These are phyloP conservation scores for Coemansia sp. DNA, from an alignment of 192 early-diverging fungal species.

Conservation along the genomic window DNA sequence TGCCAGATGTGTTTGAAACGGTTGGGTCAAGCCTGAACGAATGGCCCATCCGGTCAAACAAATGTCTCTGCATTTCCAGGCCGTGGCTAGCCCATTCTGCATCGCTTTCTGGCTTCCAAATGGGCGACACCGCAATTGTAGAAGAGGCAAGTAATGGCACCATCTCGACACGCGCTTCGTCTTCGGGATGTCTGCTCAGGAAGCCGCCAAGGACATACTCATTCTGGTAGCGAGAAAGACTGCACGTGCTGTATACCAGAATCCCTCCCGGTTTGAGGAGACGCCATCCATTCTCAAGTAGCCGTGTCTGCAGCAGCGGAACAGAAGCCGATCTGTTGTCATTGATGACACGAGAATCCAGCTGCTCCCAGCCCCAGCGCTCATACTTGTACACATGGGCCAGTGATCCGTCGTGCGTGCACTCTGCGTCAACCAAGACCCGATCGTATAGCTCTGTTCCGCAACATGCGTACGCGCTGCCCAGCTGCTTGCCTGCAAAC, in stretches of 20 bases:
- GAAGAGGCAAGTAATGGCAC: slow-evolving; percentile 2
- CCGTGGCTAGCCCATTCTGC: slow-evolving; percentile 19
- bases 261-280: slow-evolving; percentile 73
- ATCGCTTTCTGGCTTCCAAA: slow-evolving; percentile 20
- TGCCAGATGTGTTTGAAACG: slow-evolving; percentile 46
- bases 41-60: slow-evolving; percentile 25
- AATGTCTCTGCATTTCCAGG: background rate
- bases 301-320: slow-evolving; percentile 55
- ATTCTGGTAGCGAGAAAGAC: slow-evolving; percentile 75
- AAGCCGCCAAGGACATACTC: slow-evolving; percentile 85
- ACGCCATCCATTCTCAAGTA: slow-evolving; percentile 77
- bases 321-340: slow-evolving; percentile 61
- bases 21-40: slow-evolving; percentile 46
- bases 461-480: slow-evolving; percentile 58
- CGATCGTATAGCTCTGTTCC: slow-evolving; percentile 62
- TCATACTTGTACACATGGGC: slow-evolving; percentile 78
- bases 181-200: slow-evolving; percentile 44
- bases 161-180: slow-evolving; percentile 32
- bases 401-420: slow-evolving; percentile 92
- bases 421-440: slow-evolving; percentile 72
- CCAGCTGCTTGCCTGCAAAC: slow-evolving; percentile 71
- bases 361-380: slow-evolving; percentile 75
- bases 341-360: slow-evolving; percentile 74
- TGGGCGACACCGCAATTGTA: slow-evolving; percentile 1
- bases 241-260: slow-evolving; percentile 89